phyloP scores from a whole-genome alignment of 768 basidiomycete genomes.

The Daedaleopsis nitida region DNA sequence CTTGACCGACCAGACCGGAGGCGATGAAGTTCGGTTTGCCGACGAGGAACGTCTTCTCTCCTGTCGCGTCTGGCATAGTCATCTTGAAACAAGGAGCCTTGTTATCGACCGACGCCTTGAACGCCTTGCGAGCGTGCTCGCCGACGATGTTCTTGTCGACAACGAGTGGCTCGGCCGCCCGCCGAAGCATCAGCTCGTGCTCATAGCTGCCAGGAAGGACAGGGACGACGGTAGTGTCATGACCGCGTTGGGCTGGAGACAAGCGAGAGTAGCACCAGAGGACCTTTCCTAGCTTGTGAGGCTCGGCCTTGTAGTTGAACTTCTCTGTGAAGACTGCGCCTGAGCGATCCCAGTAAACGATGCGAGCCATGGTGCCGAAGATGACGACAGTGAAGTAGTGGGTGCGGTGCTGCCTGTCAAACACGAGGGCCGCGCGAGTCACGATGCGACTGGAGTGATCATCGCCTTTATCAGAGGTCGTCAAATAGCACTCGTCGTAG shows the following conservation, averaged over 20 bases:
- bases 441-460: too few relatives aligned
- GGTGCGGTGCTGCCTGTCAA: slow-evolving; percentile 8
- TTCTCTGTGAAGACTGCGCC: slow-evolving; percentile 3
- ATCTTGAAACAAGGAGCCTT: background rate
- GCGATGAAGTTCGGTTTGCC: background rate
- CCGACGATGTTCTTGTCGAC: background rate
- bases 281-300: background rate
- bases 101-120: background rate
- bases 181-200: background rate
- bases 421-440: too few relatives aligned
- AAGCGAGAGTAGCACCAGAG: slow-evolving; percentile 6
- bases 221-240: slow-evolving; percentile 4
- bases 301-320: slow-evolving; percentile 11
- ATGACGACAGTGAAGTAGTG: slow-evolving; percentile 10
- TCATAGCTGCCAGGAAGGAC: background rate
- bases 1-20: background rate
- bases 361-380: slow-evolving; percentile 5
- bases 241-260: slow-evolving; percentile 1
- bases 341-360: slow-evolving; percentile 9
- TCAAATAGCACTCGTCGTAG: too few relatives aligned
- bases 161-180: background rate
- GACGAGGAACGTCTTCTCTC: slow-evolving; percentile 1
- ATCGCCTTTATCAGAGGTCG: too few relatives aligned
- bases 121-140: background rate
- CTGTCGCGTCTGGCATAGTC: too few relatives aligned